Evolutionary conservation across 2,329 filamentous ascomycete species (phyloP), one percentile per base, ranked within the genome.

Genomic region (Calonectria honghensis): DNA sequence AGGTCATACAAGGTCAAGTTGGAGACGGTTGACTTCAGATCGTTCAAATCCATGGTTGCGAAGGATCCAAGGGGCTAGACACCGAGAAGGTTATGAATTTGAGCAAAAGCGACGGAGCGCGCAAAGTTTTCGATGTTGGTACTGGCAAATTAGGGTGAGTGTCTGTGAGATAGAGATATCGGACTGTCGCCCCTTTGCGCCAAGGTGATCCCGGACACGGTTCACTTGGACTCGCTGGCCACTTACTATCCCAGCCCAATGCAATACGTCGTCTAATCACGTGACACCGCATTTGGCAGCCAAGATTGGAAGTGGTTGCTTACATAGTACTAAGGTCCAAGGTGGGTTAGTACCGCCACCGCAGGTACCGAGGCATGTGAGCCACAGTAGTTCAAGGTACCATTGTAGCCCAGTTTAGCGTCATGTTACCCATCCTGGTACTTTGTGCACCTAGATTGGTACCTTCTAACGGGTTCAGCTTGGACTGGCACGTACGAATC

Each of bases 1-100:
- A 98, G 84, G 86, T 98, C 96, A 89, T 98, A 98, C 85, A 98
- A 90, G 82, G 94, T 95, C 90, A 98, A 90, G 88, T 97, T 97
- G 88, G 93, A 93, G 86, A 98, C 95, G 87, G 95, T 93, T 81
- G 95, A 95, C 86, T 95, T 96, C 70, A 98, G 86, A 83, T 90
- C 95, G 86, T 93, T 94, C 85, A 97, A 90, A 90, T 98, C 95
- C 96, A 98, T 98, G 81, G 84, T 88, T 48, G 50, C 72, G 85
- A 75, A 51, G 64, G 65, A 69, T 78, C 74, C 76, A 78, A 76
- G 74, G 76, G 70, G 76, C 66, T 61, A 32, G 66, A 69, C 63
- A 74, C 51, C 66, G 68, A 69, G 65, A 69, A 71, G 50, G 45
- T 9, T 16, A 39, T 51, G 31, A n/a, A 35, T 14, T 37, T 50